Evolutionary conservation across 805 yeast genomes (phyloP).

Genomic region (Saturnispora quitensis): DNA sequence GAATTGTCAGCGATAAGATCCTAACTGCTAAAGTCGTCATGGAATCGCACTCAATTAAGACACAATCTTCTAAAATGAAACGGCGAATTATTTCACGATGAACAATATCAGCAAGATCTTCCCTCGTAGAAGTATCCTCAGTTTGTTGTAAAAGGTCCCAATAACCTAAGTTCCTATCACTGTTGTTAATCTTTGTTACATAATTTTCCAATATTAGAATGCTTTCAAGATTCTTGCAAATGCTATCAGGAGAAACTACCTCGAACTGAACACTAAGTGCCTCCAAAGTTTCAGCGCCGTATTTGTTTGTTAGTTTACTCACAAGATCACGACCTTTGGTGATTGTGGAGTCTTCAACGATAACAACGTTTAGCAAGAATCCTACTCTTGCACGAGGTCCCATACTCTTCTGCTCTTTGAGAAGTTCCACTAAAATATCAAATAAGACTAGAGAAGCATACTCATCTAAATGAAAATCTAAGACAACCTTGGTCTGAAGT

Average conservation of each 20-base stretch:
- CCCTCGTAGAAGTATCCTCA: conserved; percentile 51
- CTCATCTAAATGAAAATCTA: conserved; percentile 57
- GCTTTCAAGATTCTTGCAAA: conserved; percentile 27
- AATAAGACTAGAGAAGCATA: conserved; percentile 56
- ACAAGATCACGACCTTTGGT: neutral
- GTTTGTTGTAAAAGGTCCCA: conserved; percentile 31
- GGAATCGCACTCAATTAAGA: conserved; percentile 65
- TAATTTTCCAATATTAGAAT: conserved; percentile 29
- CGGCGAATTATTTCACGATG: conserved; percentile 37
- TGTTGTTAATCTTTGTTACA: conserved; percentile 11
- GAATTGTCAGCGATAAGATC: conserved; percentile 69
- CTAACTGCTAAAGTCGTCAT: conserved; percentile 80
- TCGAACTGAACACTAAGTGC: conserved; percentile 32
- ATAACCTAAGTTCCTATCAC: conserved; percentile 13
- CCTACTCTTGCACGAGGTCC: conserved; percentile 59
- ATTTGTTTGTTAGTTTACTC: conserved; percentile 9
- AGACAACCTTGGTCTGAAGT: conserved; percentile 36
- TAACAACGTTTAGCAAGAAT: conserved; percentile 41
- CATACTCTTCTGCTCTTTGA: conserved; percentile 51
- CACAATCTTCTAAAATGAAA: conserved; percentile 35
- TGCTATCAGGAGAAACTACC: conserved; percentile 34
- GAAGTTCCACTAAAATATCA: conserved; percentile 53
- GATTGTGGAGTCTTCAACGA: conserved; percentile 3
- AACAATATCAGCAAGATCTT: conserved; percentile 49
- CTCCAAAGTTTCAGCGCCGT: conserved; percentile 12